A percentile compares a stretch with the other conserved stretches of the same genome.
These are phyloP conservation scores for Skeletonema costatum DNA, from an alignment of 108 stramenopile species.

Conservation along the genomic window DNA sequence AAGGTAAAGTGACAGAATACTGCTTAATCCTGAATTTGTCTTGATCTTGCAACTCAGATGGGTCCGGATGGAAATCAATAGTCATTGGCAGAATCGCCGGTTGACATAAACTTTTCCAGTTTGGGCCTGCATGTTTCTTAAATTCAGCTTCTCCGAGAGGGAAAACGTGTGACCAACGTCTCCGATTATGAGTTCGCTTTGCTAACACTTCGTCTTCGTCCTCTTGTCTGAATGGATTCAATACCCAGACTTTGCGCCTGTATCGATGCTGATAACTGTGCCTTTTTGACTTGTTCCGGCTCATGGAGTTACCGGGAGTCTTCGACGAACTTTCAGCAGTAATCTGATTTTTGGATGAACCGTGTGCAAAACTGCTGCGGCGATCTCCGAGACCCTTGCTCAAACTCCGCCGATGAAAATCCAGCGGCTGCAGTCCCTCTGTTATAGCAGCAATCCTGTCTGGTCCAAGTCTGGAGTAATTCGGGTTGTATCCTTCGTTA, in stretches of 20 bases:
- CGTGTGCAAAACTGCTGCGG: neutral
- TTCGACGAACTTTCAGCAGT: neutral
- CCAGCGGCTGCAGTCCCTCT: slow-evolving; percentile 24
- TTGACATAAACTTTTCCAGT: slow-evolving; percentile 95
- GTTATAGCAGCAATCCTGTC: slow-evolving; percentile 3
- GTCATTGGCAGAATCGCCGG: slow-evolving; percentile 97
- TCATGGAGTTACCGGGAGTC: neutral
- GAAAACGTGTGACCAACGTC: slow-evolving; percentile 97
- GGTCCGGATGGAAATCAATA: slow-evolving; percentile 95
- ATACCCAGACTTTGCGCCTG: slow-evolving; percentile 59
- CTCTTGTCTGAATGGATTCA: slow-evolving; percentile 93
- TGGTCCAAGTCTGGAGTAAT: slow-evolving; percentile 14
- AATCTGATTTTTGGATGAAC: neutral
- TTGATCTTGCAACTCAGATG: slow-evolving; percentile 72
- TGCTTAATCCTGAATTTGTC: slow-evolving; percentile 71
- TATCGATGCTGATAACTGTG: slow-evolving; percentile 22
- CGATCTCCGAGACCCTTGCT: neutral
- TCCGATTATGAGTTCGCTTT: slow-evolving; percentile 93
- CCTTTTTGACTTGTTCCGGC: neutral
- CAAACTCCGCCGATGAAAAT: slow-evolving; percentile 18
- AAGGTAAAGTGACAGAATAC: slow-evolving; percentile 74
- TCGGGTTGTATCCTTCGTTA: slow-evolving; percentile 19
- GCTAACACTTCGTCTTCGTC: slow-evolving; percentile 91
- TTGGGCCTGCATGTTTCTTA: slow-evolving; percentile 87
- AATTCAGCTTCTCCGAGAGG: slow-evolving; percentile 87